Base-by-base conservation (phyloP, 345 rosid species). In the Populus pruinosa region DNA sequence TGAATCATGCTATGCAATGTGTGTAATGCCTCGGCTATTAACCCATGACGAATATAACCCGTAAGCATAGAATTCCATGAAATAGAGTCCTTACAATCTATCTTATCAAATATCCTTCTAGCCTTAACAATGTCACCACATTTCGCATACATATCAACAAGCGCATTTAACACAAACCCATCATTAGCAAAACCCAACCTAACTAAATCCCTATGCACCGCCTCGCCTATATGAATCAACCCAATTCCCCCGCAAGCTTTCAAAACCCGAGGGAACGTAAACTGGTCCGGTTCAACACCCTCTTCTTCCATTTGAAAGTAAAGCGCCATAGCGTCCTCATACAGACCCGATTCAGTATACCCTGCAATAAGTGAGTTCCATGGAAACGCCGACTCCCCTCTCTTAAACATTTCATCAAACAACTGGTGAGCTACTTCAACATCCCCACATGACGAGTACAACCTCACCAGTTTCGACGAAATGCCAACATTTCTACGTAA, bases 251-350 rank as follows among this genome's bases (percentile, higher is more conserved):
- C 90, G 65, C 97, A 94, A 79, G 97, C 94, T 76, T 90, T 94
- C 74, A 94, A 61, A 44, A 86, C 97, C 0, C 97, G 92, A 38
- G 98, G 97, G 86, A 87, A 93, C 8, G 97, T 93, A 77, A 89
- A 89, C 55, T 77, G 84, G 80, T 92, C 98, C 2, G 97, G 97
- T 81, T 87, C 85, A 3, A 90, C 90, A 7, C 90, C 91, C 2
- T 91, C 97, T 82, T 94, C 98, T 73, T 81, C 91, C 98, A 94
- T 94, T 72, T 94, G 97, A 71, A 94, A 94, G 74, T 92, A 92
- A 8, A 92, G 84, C 68, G 97, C 95, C 85, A 94, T 78, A 41
- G 97, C 97, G 43, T 92, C 97, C 80, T 91, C 97, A 63, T 87
- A 85, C 63, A 82, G 84, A 70, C 93, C 94, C 77, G 77, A 67